Percentiles rank a stretch among this genome's conserved stretches.
phyloP scores from a whole-genome alignment of 345 rosid species.

The Populus deltoides region DNA sequence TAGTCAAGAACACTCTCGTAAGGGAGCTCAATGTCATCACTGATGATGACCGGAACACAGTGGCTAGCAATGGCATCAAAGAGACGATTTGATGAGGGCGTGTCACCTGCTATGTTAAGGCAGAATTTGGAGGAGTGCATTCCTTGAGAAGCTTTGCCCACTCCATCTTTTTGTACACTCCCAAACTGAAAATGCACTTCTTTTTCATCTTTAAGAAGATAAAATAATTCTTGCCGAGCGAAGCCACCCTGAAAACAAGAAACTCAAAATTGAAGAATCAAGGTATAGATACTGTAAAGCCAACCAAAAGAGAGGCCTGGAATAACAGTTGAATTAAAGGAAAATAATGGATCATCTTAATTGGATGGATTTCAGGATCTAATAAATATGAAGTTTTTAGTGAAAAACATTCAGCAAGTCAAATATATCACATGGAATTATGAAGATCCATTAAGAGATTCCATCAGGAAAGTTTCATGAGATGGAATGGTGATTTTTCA shows the following conservation, averaged over 20 bases:
- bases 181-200: conserved; percentile 88
- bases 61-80: conserved; percentile 95
- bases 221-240: conserved; percentile 72
- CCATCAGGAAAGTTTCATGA: background rate
- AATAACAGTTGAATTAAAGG: background rate
- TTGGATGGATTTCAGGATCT: background rate
- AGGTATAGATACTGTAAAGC: background rate
- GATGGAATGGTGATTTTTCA: background rate
- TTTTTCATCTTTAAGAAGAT: conserved; percentile 72
- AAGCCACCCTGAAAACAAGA: conserved; percentile 63
- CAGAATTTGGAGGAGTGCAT: conserved; percentile 90
- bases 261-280: conserved; percentile 2
- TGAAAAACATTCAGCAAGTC: background rate
- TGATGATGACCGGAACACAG: conserved; percentile 85
- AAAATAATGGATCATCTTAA: background rate
- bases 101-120: conserved; percentile 94
- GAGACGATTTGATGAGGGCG: conserved; percentile 95
- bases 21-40: conserved; percentile 93
- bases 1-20: conserved; percentile 87
- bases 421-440: background rate
- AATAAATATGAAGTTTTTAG: background rate
- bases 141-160: conserved; percentile 62
- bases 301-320: background rate
- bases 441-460: background rate
- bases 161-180: conserved; percentile 63